These are phyloP conservation scores for Glomus cerebriforme DNA, from an alignment of 192 early-diverging fungal genomes.

Conservation along the genomic window DNA sequence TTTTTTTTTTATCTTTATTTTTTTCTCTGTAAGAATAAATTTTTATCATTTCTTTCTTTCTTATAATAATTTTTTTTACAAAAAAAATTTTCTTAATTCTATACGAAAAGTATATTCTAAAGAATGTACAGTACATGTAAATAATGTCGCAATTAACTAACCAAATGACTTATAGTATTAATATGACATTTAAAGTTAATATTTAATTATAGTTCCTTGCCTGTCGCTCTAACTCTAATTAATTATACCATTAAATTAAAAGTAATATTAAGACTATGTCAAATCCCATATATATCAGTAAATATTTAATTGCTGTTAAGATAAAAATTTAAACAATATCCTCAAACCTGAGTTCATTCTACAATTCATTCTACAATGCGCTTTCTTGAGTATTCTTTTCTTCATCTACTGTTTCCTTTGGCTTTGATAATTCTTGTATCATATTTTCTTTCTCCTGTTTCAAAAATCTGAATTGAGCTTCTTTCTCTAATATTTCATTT, in stretches of 20 bases:
- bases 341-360: background rate
- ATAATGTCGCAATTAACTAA: background rate
- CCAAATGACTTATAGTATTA: no score
- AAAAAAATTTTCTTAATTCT: background rate
- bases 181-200: no score
- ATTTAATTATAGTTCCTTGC: background rate
- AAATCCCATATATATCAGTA: background rate
- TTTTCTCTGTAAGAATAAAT: background rate
- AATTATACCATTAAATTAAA: background rate
- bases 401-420: background rate
- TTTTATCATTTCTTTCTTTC: conserved; percentile 2
- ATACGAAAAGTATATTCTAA: no score
- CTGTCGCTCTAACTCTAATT: background rate
- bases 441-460: conserved; percentile 25
- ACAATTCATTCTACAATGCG: background rate
- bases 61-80: background rate
- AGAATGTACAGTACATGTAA: background rate
- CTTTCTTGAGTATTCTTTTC: background rate
- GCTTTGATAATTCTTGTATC: background rate
- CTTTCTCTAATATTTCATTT: conserved; percentile 16
- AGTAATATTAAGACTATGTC: background rate
- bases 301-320: background rate
- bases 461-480: background rate
- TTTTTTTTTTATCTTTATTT: conserved; percentile 2
- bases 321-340: background rate